Evolutionary conservation across 345 rosid genomes (phyloP).

Genomic region (Alliaria petiolata): DNA sequence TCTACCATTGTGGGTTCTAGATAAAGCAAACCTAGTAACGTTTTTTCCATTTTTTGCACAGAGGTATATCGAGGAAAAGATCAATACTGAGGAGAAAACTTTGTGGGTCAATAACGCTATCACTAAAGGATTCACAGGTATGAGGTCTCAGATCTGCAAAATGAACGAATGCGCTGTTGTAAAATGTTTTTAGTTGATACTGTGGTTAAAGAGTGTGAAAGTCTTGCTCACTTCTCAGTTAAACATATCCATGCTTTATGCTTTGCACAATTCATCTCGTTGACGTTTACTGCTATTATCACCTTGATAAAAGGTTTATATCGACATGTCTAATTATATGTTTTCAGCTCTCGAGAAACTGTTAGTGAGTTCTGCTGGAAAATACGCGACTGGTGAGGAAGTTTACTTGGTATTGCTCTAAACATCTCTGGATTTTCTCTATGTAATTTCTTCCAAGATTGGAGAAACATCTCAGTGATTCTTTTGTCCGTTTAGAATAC

Average conservation of each 20-base stretch:
- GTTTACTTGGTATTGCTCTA: constrained; percentile 51
- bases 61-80: constrained; percentile 58
- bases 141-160: not conserved
- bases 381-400: constrained; percentile 73
- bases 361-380: constrained; percentile 55
- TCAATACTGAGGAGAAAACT: constrained; percentile 42
- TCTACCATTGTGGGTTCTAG: not conserved
- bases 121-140: constrained; percentile 74
- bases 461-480: not conserved
- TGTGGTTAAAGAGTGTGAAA: not conserved
- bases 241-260: not conserved
- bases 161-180: not conserved
- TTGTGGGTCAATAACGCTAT: constrained; percentile 53
- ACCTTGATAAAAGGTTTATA: not conserved
- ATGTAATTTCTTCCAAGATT: too few species aligned
- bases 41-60: constrained; percentile 9
- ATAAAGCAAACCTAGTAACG: not conserved
- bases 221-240: not conserved
- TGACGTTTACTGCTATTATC: not conserved
- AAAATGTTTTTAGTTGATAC: not conserved
- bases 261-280: too few species aligned
- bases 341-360: constrained; percentile 70
- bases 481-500: not conserved
- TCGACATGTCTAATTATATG: not conserved
- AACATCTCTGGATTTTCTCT: constrained; percentile 3